These are phyloP conservation scores for Platanthera guangdongensis DNA, from an alignment of 106 monocot species.

Conservation along the genomic window DNA sequence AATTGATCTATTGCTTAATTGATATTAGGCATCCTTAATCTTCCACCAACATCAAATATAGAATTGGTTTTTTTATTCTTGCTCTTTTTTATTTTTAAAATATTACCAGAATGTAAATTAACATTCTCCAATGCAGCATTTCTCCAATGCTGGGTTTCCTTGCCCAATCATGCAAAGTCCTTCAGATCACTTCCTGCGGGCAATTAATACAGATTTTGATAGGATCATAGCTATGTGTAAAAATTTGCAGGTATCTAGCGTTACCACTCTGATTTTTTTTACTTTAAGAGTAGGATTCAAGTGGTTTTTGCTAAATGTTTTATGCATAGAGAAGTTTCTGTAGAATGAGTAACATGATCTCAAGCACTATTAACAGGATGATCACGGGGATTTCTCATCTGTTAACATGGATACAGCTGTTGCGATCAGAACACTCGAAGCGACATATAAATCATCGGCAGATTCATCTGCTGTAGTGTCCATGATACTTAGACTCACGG, in stretches of 20 bases:
- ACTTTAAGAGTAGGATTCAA: not conserved
- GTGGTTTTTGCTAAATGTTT: constrained; percentile 10
- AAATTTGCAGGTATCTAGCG: constrained; percentile 67
- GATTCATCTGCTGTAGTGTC: constrained; percentile 71
- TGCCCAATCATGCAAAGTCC: constrained; percentile 99
- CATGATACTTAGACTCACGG: constrained; percentile 60
- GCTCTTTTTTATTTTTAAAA: not conserved
- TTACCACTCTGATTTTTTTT: not conserved
- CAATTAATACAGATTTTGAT: constrained; percentile 95
- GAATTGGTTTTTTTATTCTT: not conserved
- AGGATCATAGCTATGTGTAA: constrained; percentile 99
- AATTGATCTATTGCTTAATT: not conserved
- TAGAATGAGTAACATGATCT: constrained; percentile 9
- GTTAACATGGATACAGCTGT: constrained; percentile 99
- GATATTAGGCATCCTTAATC: not conserved
- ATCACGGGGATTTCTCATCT: constrained; percentile 89
- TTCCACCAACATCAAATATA: not conserved
- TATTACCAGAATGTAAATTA: not conserved
- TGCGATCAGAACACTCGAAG: constrained; percentile 95
- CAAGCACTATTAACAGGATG: constrained; percentile 54
- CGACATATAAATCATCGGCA: constrained; percentile 82
- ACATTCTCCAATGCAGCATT: constrained; percentile 55
- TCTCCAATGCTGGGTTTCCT: constrained; percentile 97
- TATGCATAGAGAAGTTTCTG: constrained; percentile 5
- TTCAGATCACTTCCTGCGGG: constrained; percentile 94